Conservation (phyloP, 352 stramenopile genomes). For the Phytophthora boehmeriae region DNA sequence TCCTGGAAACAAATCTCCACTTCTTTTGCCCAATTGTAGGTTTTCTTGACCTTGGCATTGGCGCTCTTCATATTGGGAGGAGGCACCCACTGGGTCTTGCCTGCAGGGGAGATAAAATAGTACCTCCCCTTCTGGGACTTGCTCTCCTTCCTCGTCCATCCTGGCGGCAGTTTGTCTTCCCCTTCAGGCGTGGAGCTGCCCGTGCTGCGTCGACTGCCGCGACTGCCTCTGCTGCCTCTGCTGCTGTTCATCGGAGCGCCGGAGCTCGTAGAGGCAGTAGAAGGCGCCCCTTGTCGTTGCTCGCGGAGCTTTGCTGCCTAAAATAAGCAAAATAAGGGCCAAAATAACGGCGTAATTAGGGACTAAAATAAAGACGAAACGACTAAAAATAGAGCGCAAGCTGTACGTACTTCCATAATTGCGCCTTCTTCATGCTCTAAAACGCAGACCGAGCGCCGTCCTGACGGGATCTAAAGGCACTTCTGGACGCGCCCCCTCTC, state of each 20-base stretch:
- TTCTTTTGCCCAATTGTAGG: constrained; percentile 83
- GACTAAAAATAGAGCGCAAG: background rate
- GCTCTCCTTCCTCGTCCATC: constrained; percentile 86
- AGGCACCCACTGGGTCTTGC: constrained; percentile 86
- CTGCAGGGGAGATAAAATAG: constrained; percentile 84
- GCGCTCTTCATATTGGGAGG: constrained; percentile 33
- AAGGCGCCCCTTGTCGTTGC: constrained; percentile 9
- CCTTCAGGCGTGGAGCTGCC: constrained; percentile 27
- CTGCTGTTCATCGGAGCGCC: constrained; percentile 18
- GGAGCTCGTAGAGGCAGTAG: background rate
- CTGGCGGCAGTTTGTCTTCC: constrained; percentile 58
- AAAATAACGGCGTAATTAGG: background rate
- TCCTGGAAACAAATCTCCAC: constrained; percentile 90
- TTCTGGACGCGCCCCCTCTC: background rate
- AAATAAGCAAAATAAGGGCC: background rate
- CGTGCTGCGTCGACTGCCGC: constrained; percentile 30
- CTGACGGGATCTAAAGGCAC: constrained; percentile 1
- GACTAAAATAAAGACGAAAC: no score
- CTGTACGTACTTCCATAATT: constrained; percentile 34
- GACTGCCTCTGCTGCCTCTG: constrained; percentile 25
- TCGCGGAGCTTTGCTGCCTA: constrained; percentile 13
- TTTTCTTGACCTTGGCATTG: constrained; percentile 39
- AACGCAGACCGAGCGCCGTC: background rate
- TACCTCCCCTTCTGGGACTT: constrained; percentile 87
- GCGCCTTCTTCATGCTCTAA: constrained; percentile 40